phyloP scores from a whole-genome alignment of 1,139 yeast species.

The Scheffersomyces quercinus region DNA sequence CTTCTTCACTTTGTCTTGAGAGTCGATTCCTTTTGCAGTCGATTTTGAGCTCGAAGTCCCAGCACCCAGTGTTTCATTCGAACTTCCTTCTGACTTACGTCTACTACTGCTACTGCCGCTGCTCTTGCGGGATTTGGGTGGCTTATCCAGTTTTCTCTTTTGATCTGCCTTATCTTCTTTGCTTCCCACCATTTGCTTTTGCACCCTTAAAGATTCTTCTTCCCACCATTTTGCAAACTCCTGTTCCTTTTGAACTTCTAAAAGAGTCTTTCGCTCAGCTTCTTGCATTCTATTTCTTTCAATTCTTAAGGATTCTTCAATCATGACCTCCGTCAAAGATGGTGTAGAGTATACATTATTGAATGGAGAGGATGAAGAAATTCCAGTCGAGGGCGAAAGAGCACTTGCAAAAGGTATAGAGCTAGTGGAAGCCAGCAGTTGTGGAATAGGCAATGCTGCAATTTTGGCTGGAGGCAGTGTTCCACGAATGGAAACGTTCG shows the following conservation, averaged over 20 bases:
- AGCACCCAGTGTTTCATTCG: not conserved
- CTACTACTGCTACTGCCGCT: not conserved
- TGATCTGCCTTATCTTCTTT: constrained; percentile 1
- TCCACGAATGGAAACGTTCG: not conserved
- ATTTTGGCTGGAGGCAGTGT: too few species aligned
- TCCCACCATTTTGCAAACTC: constrained; percentile 86
- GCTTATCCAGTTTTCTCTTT: not conserved
- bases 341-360: constrained; percentile 13
- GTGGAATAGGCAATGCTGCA: too few species aligned
- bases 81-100: not conserved
- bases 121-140: not conserved
- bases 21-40: constrained; percentile 1
- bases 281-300: constrained; percentile 35
- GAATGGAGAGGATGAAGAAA: not conserved
- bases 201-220: constrained; percentile 63
- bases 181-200: constrained; percentile 37
- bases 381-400: not conserved
- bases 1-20: constrained; percentile 1
- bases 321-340: constrained; percentile 39
- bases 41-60: too few species aligned
- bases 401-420: not conserved
- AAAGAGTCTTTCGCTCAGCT: constrained; percentile 44
- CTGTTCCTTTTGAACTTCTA: constrained; percentile 76
- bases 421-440: not conserved
- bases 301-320: constrained; percentile 50